These are phyloP conservation scores for Nothophoma quercina DNA, from an alignment of 2,329 filamentous ascomycete genomes.

Conservation along the genomic window DNA sequence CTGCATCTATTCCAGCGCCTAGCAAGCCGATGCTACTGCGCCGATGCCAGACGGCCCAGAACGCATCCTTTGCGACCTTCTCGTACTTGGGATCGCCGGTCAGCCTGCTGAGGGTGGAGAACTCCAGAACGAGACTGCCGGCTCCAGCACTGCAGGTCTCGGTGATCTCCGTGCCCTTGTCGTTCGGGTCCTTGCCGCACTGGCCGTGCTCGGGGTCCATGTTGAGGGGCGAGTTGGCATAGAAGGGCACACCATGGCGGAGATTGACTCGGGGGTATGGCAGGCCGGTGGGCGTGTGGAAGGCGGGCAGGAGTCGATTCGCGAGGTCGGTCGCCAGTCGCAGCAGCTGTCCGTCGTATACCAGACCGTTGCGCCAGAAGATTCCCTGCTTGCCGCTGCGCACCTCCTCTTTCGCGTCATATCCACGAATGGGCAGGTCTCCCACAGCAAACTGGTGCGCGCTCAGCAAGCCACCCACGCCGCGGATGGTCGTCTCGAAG, in stretches of 20 bases:
- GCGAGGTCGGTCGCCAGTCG: conserved; percentile 88
- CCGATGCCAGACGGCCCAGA: conserved; percentile 95
- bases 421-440: conserved; percentile 85
- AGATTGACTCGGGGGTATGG: conserved; percentile 96
- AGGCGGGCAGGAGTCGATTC: conserved; percentile 85
- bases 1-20: conserved; percentile 90
- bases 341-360: conserved; percentile 88
- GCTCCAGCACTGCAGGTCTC: conserved; percentile 97
- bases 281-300: conserved; percentile 88
- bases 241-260: conserved; percentile 89
- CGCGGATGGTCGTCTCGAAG: conserved; percentile 96
- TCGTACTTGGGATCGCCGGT: conserved; percentile 91
- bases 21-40: conserved; percentile 87
- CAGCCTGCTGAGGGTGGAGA: conserved; percentile 86
- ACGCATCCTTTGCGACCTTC: conserved; percentile 85
- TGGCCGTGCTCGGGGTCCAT: conserved; percentile 59
- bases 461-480: conserved; percentile 87
- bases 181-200: conserved; percentile 55
- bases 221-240: conserved; percentile 83
- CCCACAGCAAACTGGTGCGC: conserved; percentile 93
- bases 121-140: conserved; percentile 93
- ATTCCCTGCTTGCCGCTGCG: conserved; percentile 58
- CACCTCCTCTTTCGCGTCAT: conserved; percentile 61
- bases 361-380: conserved; percentile 76
- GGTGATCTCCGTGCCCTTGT: conserved; percentile 73